These are phyloP conservation scores for Platanthera zijinensis DNA, from an alignment of 106 monocot genomes.

Conservation along the genomic window DNA sequence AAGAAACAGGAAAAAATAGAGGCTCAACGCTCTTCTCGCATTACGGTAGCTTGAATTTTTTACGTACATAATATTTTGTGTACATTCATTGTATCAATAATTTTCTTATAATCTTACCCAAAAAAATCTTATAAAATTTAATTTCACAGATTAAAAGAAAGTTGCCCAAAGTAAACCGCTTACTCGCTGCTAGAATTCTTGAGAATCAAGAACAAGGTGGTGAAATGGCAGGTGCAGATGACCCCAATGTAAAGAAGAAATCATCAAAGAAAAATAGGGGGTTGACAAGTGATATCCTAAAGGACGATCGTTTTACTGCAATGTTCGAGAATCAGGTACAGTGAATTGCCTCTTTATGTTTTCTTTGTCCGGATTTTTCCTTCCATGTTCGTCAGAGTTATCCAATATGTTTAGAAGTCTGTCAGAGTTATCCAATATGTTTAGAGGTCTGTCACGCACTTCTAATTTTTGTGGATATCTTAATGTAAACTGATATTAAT, in stretches of 20 bases:
- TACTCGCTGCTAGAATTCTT: slow-evolving; percentile 52
- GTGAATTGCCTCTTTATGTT: background rate
- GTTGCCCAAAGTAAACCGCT: slow-evolving; percentile 81
- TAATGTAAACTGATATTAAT: background rate
- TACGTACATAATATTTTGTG: background rate
- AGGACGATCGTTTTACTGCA: slow-evolving; percentile 63
- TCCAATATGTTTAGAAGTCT: no score
- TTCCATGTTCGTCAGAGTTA: no score
- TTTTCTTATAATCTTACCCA: no score
- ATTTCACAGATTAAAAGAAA: slow-evolving; percentile 57
- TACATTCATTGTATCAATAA: background rate
- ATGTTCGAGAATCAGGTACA: slow-evolving; percentile 84
- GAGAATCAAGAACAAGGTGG: slow-evolving; percentile 52
- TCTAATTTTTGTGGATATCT: background rate
- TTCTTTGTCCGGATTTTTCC: background rate
- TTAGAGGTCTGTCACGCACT: no score
- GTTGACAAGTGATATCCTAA: slow-evolving; percentile 43
- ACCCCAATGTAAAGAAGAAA: slow-evolving; percentile 36
- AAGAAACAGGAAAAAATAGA: slow-evolving; percentile 71
- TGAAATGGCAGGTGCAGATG: slow-evolving; percentile 26
- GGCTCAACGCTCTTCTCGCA: slow-evolving; percentile 68
- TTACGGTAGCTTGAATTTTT: slow-evolving; percentile 49
- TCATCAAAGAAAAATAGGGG: slow-evolving; percentile 56
- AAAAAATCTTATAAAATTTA: background rate
- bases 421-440: no score